These are phyloP conservation scores for Stemphylium beticola DNA, from an alignment of 2,329 filamentous ascomycete species.

Conservation along the genomic window DNA sequence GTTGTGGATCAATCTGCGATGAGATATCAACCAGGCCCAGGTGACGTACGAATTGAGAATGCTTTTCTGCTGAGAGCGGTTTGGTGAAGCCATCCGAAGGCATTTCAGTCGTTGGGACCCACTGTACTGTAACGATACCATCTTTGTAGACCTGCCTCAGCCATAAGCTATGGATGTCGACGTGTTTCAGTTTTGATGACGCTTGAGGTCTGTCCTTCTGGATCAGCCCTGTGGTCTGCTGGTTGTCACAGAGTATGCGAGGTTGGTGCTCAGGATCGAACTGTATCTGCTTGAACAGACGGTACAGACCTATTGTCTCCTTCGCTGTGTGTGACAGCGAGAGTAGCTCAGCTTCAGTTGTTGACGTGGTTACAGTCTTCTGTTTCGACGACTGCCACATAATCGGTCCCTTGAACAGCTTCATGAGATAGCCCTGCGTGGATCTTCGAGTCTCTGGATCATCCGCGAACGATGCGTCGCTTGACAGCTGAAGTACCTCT, in stretches of 20 bases:
- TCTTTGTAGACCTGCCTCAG: slow-evolving; percentile 13
- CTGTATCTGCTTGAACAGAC: slow-evolving; percentile 16
- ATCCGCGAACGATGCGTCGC: slow-evolving; percentile 25
- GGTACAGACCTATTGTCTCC: slow-evolving; percentile 8
- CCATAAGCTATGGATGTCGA: slow-evolving; percentile 15
- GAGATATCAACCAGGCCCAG: too few relatives aligned
- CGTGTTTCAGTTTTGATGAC: slow-evolving; percentile 10
- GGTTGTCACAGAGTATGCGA: background rate
- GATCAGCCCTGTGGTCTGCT: background rate
- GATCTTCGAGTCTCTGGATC: slow-evolving; percentile 10
- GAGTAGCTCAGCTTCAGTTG: background rate
- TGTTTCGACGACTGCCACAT: slow-evolving; percentile 5
- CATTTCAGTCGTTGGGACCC: background rate
- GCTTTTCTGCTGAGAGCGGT: background rate
- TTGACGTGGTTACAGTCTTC: slow-evolving; percentile 19
- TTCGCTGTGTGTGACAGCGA: slow-evolving; percentile 2
- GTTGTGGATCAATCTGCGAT: too few relatives aligned
- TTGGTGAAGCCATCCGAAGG: background rate
- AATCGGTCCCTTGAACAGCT: slow-evolving; percentile 16
- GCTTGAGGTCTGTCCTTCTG: too few relatives aligned
- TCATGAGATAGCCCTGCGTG: slow-evolving; percentile 26
- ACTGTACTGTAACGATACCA: background rate
- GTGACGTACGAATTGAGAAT: slow-evolving; percentile 2
- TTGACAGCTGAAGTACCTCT: background rate
- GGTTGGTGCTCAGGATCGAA: too few relatives aligned